Base-by-base conservation (phyloP, 768 basidiomycete genomes). In the Termitomyces sp. region DNA sequence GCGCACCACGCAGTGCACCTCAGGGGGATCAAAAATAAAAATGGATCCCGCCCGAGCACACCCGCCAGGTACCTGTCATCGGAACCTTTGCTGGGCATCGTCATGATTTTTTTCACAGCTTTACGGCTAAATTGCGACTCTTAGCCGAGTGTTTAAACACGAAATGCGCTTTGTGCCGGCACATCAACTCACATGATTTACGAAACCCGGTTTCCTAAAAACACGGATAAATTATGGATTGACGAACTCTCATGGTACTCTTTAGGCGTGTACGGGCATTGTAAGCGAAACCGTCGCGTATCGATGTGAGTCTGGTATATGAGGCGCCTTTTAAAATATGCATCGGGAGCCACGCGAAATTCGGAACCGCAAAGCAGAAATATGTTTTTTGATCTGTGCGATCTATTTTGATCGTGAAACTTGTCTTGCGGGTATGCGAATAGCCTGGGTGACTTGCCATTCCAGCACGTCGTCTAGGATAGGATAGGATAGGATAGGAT, bases 21-120 rank as follows among this genome's bases (percentile, higher is more conserved):
- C 40, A 54, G 53, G 53, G 52, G 14, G 10, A 41, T 38, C 35
- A 36, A 23, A 52, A 26, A 41, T 38, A 20, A 36, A 23, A 52
- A 26, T 52, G 36, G 36, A 43, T 26, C 23, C 23, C 35, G 36
- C 36, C 51, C 51, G 51, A 52, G 23, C 51, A 3, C 36, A 26
- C 51, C 51, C 51, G 51, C 23, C 51, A 52, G 51, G 51, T 18
- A 52, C 51, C 35, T 52, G 26, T 12, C 38, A 40, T 40, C 38
- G 52, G 38, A 38, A 53, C 28, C 53, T 54, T 54, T 43, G 28
- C 53, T 54, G 40, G 53, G 53, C 53, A 43, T 8, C 52, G 52
- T 51, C 50, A 51, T 51, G n/a, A 4, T 16, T 36, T 23, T 23
- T 53, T 41, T n/a, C 38, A 53, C 23, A 41, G 12, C 14, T 53